These are phyloP conservation scores for Cucumis melo DNA, from an alignment of 306 rosid species.

Conservation along the genomic window DNA sequence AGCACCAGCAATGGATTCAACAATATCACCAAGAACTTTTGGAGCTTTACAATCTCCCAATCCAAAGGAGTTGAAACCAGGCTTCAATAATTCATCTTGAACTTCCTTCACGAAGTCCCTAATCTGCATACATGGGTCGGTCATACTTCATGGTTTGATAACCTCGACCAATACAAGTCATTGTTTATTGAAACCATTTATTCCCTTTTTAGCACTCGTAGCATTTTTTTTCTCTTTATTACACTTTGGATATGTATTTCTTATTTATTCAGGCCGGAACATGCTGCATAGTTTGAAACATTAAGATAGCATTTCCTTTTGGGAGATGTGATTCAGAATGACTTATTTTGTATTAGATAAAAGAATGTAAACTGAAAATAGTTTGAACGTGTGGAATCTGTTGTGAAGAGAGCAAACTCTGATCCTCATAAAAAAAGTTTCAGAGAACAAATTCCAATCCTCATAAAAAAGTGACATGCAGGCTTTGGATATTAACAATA, in stretches of 20 bases:
- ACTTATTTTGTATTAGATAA: not conserved
- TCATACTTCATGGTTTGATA: not conserved
- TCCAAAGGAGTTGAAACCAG: slow-evolving; percentile 96
- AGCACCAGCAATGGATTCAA: slow-evolving; percentile 97
- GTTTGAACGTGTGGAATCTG: not conserved
- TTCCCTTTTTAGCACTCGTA: not conserved
- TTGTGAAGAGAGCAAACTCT: not conserved
- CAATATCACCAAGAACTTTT: slow-evolving; percentile 96
- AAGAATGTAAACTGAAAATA: not conserved
- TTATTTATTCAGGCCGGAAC: not conserved
- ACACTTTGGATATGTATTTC: not conserved
- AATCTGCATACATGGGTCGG: slow-evolving; percentile 35
- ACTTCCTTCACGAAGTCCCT: slow-evolving; percentile 92
- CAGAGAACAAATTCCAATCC: not conserved
- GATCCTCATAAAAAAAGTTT: not conserved
- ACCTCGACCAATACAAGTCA: not conserved
- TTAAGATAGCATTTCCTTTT: not conserved
- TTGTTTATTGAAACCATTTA: not conserved
- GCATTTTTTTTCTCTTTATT: not conserved
- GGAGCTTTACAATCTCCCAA: slow-evolving; percentile 99
- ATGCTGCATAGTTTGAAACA: not conserved
- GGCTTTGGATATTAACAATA: not conserved
- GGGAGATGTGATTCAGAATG: not conserved
- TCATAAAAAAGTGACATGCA: not conserved
- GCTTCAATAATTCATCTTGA: slow-evolving; percentile 61